phyloP scores from a whole-genome alignment of 2,329 filamentous ascomycete genomes.

The Pseudogymnoascus sp. region DNA sequence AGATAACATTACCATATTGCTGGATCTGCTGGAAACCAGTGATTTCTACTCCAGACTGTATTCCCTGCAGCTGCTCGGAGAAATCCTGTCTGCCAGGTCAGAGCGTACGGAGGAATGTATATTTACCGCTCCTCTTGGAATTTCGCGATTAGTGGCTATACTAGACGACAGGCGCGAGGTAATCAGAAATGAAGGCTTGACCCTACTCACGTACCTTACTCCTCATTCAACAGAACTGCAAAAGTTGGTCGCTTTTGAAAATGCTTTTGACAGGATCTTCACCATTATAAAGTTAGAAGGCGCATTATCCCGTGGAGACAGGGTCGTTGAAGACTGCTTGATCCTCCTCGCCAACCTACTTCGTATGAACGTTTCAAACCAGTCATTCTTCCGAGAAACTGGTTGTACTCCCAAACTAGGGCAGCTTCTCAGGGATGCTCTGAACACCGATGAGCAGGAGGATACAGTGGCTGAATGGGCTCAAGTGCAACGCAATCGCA shows the following conservation, averaged over 20 bases:
- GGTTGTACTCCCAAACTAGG: conserved; percentile 69
- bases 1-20: conserved; percentile 87
- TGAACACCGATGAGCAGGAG: conserved; percentile 45
- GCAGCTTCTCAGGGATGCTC: conserved; percentile 55
- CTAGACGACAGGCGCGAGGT: conserved; percentile 82
- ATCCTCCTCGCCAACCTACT: conserved; percentile 86
- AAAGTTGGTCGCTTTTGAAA: conserved; percentile 92
- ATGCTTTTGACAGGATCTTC: conserved; percentile 83
- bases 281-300: conserved; percentile 75
- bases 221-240: conserved; percentile 81
- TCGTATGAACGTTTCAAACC: conserved; percentile 80
- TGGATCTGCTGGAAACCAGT: conserved; percentile 77
- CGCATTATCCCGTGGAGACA: conserved; percentile 70
- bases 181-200: conserved; percentile 76
- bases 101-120: conserved; percentile 94
- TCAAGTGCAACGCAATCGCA: conserved; percentile 73
- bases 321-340: conserved; percentile 85
- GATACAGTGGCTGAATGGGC: conserved; percentile 64
- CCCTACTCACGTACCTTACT: conserved; percentile 82
- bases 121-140: conserved; percentile 78
- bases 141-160: conserved; percentile 73
- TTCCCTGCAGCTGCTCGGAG: conserved; percentile 77
- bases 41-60: conserved; percentile 92
- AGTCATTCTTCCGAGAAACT: conserved; percentile 87
- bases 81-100: conserved; percentile 75